Evolutionary conservation across 495 filamentous ascomycete species (phyloP), one percentile per base, ranked within the genome.

Genomic region (Glonium stellatum): DNA sequence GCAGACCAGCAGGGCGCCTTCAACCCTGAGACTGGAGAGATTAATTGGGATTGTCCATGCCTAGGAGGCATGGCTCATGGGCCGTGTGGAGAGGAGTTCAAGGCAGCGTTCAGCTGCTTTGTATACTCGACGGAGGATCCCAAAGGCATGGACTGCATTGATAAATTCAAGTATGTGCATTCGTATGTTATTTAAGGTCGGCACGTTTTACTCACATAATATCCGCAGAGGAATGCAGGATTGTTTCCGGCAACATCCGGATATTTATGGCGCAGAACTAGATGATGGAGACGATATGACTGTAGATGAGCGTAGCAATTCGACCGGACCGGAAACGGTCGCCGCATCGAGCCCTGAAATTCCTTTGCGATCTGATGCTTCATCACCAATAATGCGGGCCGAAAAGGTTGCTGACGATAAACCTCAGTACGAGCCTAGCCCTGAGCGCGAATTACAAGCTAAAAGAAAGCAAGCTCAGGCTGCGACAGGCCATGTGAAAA

Each of bases 21-120:
- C 77, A 92, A 98, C 73, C 89, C 90, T 12, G 95, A 97, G 79
- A 98, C 93, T 9, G 93, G 93, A 63, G 93, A 97, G 81, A 98
- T 98, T 76, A 97, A 98, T 79, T 98, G 95, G 95, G 93, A 97
- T 71, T 98, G 93, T 74, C 93, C 95, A 19, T 98, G 93, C 70
- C 77, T 98, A 23, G 93, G 93, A 51, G 93, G 93, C 27, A 98
- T 98, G 93, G 93, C 93, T 9, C 79, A 96, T 74, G 93, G 93
- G 0, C 95, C 95, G 37, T 98, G 92, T 72, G 93, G 95, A 34
- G 89, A 92, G 73, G 82, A 97, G 68, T 98, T 98, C 80, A 87
- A 83, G 76, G 85, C 82, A 4, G 93, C 93, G 0, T 98, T 98
- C 68, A 95, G 89, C 82, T 98, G 93, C 79, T 98, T 98, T 70